Conservation (phyloP, 352 stramenopile species). For the Globisporangium splendens region DNA sequence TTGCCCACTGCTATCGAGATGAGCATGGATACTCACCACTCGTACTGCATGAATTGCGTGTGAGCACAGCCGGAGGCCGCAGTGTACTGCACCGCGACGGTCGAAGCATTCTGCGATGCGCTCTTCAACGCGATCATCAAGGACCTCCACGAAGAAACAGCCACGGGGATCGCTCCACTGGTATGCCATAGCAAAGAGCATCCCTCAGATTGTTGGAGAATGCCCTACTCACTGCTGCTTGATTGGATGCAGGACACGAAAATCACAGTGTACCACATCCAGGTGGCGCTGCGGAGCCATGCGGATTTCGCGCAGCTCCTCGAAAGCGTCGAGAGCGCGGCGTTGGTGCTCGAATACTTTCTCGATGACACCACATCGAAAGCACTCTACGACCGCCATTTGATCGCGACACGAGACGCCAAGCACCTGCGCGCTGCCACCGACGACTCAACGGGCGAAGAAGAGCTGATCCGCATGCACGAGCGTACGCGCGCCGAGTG, state of each 20-base stretch:
- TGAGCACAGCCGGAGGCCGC: conserved; percentile 36
- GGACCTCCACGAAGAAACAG: conserved; percentile 30
- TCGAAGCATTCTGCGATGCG: conserved; percentile 49
- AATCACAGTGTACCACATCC: conserved; percentile 48
- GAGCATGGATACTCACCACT: not conserved
- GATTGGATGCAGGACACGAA: conserved; percentile 32
- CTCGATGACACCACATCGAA: conserved; percentile 45
- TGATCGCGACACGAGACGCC: conserved; percentile 39
- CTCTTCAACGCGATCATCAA: conserved; percentile 50
- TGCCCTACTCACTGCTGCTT: not conserved
- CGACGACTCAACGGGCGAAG: conserved; percentile 13
- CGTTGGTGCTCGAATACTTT: conserved; percentile 43
- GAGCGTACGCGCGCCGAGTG: conserved; percentile 48
- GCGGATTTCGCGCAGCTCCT: conserved; percentile 35
- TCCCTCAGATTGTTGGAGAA: too few species aligned
- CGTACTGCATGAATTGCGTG: not conserved
- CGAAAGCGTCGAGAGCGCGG: conserved; percentile 26
- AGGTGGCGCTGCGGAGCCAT: conserved; percentile 46
- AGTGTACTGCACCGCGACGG: conserved; percentile 44
- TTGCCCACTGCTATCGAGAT: not conserved
- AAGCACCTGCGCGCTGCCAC: conserved; percentile 30
- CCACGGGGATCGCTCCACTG: conserved; percentile 21
- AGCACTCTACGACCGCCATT: conserved; percentile 34
- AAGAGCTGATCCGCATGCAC: conserved; percentile 38
- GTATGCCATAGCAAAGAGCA: not conserved